Conservation (phyloP, 23 red algal genomes). For the Gracilaria gracilis region DNA sequence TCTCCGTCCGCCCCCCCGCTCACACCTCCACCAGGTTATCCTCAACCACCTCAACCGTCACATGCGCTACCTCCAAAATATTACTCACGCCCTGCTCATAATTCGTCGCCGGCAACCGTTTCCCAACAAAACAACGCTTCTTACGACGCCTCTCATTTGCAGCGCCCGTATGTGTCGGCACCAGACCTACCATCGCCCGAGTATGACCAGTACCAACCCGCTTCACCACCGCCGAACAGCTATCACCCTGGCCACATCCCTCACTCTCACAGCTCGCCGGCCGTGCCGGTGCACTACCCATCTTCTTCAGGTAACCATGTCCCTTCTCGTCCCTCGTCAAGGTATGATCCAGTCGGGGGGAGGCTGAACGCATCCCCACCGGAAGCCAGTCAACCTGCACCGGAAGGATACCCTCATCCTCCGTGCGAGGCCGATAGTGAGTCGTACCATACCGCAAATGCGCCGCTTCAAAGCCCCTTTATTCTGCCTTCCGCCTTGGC, state of each 20-base stretch:
- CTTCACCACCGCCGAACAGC: neutral
- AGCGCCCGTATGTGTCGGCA: neutral
- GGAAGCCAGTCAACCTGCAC: neutral
- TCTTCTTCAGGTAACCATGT: neutral
- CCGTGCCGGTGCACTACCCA: neutral
- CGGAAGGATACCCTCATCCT: neutral
- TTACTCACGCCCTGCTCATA: neutral
- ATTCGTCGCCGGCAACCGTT: neutral
- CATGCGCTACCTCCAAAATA: neutral
- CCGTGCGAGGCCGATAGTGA: neutral
- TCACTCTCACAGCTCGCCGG: neutral
- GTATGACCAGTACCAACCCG: neutral
- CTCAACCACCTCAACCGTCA: neutral
- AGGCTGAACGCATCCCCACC: neutral
- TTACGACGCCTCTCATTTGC: neutral
- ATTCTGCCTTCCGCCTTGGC: neutral
- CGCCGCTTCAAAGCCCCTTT: slow-evolving; percentile 3
- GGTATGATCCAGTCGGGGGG: neutral
- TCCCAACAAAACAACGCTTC: neutral
- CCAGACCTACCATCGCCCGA: neutral
- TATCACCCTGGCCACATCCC: neutral
- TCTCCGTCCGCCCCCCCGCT: neutral
- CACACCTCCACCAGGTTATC: neutral
- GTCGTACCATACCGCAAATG: slow-evolving; percentile 6
- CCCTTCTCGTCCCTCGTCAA: neutral